Conservation (phyloP, 2,329 filamentous ascomycete species). For the Exophiala sideris region DNA sequence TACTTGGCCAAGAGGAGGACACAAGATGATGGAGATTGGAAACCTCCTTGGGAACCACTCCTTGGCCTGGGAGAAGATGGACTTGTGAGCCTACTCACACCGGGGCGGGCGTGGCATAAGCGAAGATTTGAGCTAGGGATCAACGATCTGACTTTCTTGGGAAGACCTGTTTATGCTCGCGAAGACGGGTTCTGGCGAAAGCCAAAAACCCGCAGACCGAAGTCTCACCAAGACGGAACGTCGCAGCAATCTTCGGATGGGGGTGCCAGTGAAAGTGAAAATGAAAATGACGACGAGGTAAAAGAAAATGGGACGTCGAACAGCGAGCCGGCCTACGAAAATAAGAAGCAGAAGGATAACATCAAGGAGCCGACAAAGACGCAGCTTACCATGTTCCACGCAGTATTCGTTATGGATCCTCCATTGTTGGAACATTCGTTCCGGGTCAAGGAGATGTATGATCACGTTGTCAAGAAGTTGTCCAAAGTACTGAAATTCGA, state of each 20-base stretch:
- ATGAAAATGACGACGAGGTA: conserved; percentile 12
- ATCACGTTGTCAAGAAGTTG: conserved; percentile 86
- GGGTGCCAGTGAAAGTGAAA: conserved; percentile 13
- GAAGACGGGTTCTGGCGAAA: conserved; percentile 72
- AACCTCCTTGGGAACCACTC: conserved; percentile 56
- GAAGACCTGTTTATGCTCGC: conserved; percentile 77
- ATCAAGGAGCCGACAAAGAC: conserved; percentile 36
- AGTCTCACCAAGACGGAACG: conserved; percentile 28
- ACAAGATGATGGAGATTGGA: conserved; percentile 20
- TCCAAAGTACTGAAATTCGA: conserved; percentile 91
- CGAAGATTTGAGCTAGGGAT: conserved; percentile 76
- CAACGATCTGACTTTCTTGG: conserved; percentile 75
- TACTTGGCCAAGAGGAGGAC: conserved; percentile 13
- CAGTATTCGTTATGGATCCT: conserved; percentile 86
- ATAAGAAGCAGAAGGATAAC: neutral
- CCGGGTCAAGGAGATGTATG: conserved; percentile 74
- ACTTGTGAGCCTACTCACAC: conserved; percentile 75
- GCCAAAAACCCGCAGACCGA: conserved; percentile 38
- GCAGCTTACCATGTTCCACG: conserved; percentile 94
- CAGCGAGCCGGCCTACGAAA: neutral
- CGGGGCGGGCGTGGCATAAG: conserved; percentile 70
- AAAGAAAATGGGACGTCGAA: conserved; percentile 4
- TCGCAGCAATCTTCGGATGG: conserved; percentile 30
- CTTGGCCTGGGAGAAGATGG: conserved; percentile 72
- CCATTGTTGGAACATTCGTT: conserved; percentile 71